Base-by-base conservation (phyloP, 495 filamentous ascomycete species). In the Cenococcum geophilum region DNA sequence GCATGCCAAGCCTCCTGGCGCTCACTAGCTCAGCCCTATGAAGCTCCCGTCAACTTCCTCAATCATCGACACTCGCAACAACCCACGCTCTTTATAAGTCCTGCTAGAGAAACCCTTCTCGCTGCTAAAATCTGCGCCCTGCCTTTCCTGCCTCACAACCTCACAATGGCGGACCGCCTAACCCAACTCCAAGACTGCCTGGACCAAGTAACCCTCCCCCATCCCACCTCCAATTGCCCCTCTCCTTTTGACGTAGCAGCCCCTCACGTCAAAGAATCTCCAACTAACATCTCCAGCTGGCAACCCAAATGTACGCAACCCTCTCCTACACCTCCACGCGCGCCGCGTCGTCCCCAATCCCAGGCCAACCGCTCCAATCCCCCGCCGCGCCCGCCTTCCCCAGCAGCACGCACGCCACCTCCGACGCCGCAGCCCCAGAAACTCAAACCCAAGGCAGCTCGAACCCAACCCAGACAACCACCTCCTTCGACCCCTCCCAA, bases 151-250 rank as follows among this genome's bases (percentile, higher is more conserved):
- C 57, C 25, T 60, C 27, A 36, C 53, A 6, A 11, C n/a, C 53
- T 18, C 21, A 21, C 16, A 58, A 97, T 96, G 92, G 88, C 87
- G 0, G 93, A 98, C 74, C 82, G 86, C 47, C 82, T 98, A 42
- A 96, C 93, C 4, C 92, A 97, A 72, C 81, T 98, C 43, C 93
- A 98, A 78, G 91, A 95, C 72, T 89, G 89, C 71, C 86, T 95
- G 58, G 92, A 97, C 72, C 86, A 32, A 6, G 27, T 32, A 95
- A 95, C 22, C 11, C 37, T 48, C 5, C 48, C 35, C 36, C 55
- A 25, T 47, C 11, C 36, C n/a, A 5, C 54, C 21, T 23, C n/a
- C 25, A 14, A 55, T 14, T 6, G 36, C 50, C 1, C 42, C 16
- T 9, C 25, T 47, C 11, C 25, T 32, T 6, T n/a, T n/a, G n/a